Evolutionary conservation across 495 filamentous ascomycete species (phyloP).

Genomic region (Immersiella caudata): DNA sequence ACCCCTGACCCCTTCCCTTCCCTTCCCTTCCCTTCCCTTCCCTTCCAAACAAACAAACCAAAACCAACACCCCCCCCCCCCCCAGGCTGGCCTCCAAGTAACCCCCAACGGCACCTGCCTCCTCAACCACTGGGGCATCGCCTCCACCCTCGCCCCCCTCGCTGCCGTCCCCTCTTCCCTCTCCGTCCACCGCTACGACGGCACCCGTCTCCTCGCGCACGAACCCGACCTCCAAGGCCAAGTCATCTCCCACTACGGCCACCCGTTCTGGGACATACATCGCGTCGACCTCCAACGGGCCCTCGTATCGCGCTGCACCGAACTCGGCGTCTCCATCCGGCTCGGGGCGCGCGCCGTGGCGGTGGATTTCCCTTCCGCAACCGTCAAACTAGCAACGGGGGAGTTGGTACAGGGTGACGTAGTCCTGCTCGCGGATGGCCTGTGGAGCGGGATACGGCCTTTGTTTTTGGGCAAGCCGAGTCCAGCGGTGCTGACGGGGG

Average conservation of each 20-base stretch:
- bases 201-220: conserved; percentile 56
- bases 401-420: conserved; percentile 49
- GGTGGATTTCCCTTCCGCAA: conserved; percentile 44
- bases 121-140: conserved; percentile 54
- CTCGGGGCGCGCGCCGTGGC: conserved; percentile 41
- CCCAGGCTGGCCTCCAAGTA: conserved; percentile 56
- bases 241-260: conserved; percentile 47
- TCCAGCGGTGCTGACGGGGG: conserved; percentile 57
- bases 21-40: conserved; percentile 19
- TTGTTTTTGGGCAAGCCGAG: conserved; percentile 47
- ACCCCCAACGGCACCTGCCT: conserved; percentile 57
- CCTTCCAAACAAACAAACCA: conserved; percentile 3
- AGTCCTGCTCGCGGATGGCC: conserved; percentile 59
- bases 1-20: background rate
- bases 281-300: conserved; percentile 56
- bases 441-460: conserved; percentile 54
- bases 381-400: conserved; percentile 42
- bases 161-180: conserved; percentile 57
- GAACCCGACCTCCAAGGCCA: conserved; percentile 51
- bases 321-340: conserved; percentile 46
- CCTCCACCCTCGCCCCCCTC: conserved; percentile 45
- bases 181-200: conserved; percentile 62
- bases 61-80: too few species aligned
- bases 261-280: conserved; percentile 59
- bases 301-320: conserved; percentile 43